Evolutionary conservation across 2,329 filamentous ascomycete species (phyloP).

Genomic region (Talaromyces funiculosus): DNA sequence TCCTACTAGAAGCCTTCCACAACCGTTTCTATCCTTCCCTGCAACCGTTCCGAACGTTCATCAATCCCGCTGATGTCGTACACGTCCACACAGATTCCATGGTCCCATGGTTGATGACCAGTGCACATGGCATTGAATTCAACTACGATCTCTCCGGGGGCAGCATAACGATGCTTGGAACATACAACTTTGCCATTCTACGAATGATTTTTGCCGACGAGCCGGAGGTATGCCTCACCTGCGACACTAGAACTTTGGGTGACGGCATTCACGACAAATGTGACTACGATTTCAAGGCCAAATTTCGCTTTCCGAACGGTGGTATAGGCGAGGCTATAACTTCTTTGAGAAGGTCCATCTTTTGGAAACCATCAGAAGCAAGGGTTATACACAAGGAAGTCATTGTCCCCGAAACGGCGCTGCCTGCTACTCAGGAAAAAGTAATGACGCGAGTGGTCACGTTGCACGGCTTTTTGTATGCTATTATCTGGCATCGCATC

Average conservation of each 20-base stretch:
- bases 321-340: conserved; percentile 29
- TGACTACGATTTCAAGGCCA: conserved; percentile 32
- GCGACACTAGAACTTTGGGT: conserved; percentile 21
- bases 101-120: conserved; percentile 27
- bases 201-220: conserved; percentile 24
- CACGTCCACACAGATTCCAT: conserved; percentile 28
- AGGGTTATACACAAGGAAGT: conserved; percentile 11
- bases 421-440: conserved; percentile 6
- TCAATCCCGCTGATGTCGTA: conserved; percentile 37
- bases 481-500: conserved; percentile 18
- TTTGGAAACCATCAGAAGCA: conserved; percentile 18
- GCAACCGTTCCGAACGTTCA: conserved; percentile 34
- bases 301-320: conserved; percentile 39
- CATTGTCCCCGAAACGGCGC: background rate
- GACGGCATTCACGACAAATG: conserved; percentile 31
- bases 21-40: conserved; percentile 46
- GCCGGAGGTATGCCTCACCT: conserved; percentile 36
- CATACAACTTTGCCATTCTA: conserved; percentile 35
- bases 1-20: conserved; percentile 50
- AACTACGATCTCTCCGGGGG: conserved; percentile 40
- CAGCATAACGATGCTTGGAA: conserved; percentile 27
- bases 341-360: conserved; percentile 21
- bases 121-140: conserved; percentile 40
- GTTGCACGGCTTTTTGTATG: conserved; percentile 15
- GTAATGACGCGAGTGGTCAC: conserved; percentile 10